Evolutionary conservation across 1,284 basidiomycete genomes (phyloP).

Genomic region (Afroboletus lepidellus): DNA sequence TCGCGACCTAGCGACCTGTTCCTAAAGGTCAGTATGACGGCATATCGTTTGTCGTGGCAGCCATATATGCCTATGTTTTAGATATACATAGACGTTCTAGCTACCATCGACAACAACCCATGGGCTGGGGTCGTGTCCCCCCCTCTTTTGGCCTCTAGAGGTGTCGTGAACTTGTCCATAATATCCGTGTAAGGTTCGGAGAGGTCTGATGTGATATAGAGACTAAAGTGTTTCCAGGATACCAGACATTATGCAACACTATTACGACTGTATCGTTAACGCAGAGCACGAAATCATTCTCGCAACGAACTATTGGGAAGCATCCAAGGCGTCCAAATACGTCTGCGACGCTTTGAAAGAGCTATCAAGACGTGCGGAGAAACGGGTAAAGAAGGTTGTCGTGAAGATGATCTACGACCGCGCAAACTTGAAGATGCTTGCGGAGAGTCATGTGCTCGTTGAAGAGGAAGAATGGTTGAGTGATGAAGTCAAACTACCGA

Average conservation of each 20-base stretch:
- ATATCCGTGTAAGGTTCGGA: constrained; percentile 39
- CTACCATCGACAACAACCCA: constrained; percentile 49
- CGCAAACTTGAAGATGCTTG: constrained; percentile 56
- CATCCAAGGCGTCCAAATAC: constrained; percentile 50
- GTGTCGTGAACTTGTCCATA: constrained; percentile 54
- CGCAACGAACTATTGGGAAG: constrained; percentile 59
- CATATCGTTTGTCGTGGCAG: background rate
- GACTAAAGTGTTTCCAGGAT: constrained; percentile 38
- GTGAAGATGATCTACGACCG: constrained; percentile 69
- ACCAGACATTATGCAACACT: constrained; percentile 63
- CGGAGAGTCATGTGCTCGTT: constrained; percentile 57
- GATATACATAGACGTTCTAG: constrained; percentile 57
- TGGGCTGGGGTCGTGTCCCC: constrained; percentile 56
- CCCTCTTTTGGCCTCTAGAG: constrained; percentile 53
- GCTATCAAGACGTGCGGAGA: constrained; percentile 49
- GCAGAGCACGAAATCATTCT: constrained; percentile 61
- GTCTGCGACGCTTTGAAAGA: constrained; percentile 55
- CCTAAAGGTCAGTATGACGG: constrained; percentile 36
- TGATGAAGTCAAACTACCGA: constrained; percentile 55
- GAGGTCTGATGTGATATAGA: background rate
- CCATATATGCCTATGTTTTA: constrained; percentile 19
- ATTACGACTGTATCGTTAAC: constrained; percentile 52
- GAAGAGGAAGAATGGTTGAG: constrained; percentile 45
- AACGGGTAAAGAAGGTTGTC: constrained; percentile 49
- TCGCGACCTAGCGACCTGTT: constrained; percentile 48